Base-by-base conservation (phyloP, 108 stramenopile species). In the Nitzschia palea region DNA sequence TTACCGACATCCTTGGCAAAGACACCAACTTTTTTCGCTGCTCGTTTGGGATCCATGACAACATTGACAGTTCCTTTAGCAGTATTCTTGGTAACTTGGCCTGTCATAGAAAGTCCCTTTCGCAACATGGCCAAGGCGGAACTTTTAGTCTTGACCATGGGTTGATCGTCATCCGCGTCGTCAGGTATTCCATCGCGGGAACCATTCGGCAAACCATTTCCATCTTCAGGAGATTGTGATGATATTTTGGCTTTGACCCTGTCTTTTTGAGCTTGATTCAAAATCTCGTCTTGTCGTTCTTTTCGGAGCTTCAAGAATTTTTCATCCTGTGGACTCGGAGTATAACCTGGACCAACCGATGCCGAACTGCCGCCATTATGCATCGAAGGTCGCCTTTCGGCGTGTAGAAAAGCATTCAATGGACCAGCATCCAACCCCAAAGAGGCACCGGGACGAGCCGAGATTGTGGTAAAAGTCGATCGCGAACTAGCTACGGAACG, bases 1-100 rank as follows among this genome's bases (percentile, higher is more conserved):
- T 69, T 69, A 17, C 57, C 68, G 42, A 69, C 68, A 59, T 58
- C 68, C 36, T 69, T 69, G 22, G 68, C 57, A 33, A 69, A 57
- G 2, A n/a, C 47, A 29, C 68, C 68, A 2, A 69, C 57, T 27
- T 58, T 57, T 23, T 62, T 54, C 10, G 51, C 61, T 10, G 60
- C 70, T 29, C 50, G 50, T 17, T 64, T 64, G n/a, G 71, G 62
- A 63, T 64, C 71, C 25, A 23, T 37, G 26, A 72, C 54, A 12
- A 64, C 55, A 57, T 72, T 63, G 36, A 56, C 62, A 4, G 71
- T 54, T 18, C 62, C 62, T 37, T 64, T 63, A 25, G 71, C 62
- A 12, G 59, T 47, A 43, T 47, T 51, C 33, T 40, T 57, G 25
- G 68, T 56, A 15, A 59, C 32, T 47, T 48, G 47, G 4, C 54